Percentiles rank a stretch among this genome's conserved stretches.
phyloP scores from a whole-genome alignment of 176 grass and related monocot genomes.

The Phoenix roebelenii region DNA sequence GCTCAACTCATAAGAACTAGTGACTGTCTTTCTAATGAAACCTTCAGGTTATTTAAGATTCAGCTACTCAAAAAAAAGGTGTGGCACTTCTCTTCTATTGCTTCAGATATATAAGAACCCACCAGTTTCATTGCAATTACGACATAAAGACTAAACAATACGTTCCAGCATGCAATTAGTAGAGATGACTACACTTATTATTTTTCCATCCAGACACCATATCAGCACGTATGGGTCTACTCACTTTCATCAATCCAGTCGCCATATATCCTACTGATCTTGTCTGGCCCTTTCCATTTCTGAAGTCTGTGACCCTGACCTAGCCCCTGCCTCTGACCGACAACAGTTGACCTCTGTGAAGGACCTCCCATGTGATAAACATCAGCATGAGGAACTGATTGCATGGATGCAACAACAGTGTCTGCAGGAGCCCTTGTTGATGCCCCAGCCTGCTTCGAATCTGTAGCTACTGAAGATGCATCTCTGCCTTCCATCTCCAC shows the following conservation, averaged over 20 bases:
- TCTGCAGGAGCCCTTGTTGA: slow-evolving; percentile 41
- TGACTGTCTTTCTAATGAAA: no score
- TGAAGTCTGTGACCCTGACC: slow-evolving; percentile 62
- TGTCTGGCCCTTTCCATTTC: slow-evolving; percentile 96
- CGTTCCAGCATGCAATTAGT: no score
- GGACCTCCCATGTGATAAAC: slow-evolving; percentile 62
- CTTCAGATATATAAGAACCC: no score
- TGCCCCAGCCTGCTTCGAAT: slow-evolving; percentile 51
- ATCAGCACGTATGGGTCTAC: slow-evolving; percentile 16
- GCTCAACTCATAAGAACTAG: no score
- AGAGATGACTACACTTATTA: no score
- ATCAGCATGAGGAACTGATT: slow-evolving; percentile 35
- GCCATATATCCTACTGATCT: slow-evolving; percentile 91
- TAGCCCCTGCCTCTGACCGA: slow-evolving; percentile 42
- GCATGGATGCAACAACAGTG: slow-evolving; percentile 23
- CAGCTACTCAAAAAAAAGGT: no score
- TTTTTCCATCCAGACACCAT: no score
- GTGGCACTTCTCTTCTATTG: no score
- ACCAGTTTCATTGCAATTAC: no score
- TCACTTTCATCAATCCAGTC: slow-evolving; percentile 92
- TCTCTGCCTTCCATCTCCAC: slow-evolving; percentile 55
- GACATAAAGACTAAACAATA: no score
- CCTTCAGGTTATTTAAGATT: no score
- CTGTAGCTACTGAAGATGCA: slow-evolving; percentile 25
- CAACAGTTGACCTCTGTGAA: slow-evolving; percentile 44